Evolutionary conservation across 768 basidiomycete species (phyloP).

Genomic region (Myochromella boudieri): DNA sequence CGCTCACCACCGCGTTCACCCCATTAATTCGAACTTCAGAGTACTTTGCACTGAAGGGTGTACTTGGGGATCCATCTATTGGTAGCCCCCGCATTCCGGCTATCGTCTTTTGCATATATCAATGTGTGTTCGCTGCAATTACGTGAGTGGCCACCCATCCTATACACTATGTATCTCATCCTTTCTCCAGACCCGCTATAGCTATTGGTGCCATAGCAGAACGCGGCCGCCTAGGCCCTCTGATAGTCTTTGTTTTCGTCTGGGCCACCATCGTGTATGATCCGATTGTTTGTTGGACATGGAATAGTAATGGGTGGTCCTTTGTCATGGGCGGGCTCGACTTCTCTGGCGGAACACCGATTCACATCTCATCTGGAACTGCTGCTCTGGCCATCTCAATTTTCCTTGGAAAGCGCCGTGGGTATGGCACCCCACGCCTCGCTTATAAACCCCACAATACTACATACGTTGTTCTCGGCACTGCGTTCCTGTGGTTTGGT

Average conservation of each 20-base stretch:
- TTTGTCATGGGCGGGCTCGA: constrained; percentile 80
- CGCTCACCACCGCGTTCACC: neutral
- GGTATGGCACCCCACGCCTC: constrained; percentile 87
- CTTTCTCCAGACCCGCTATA: constrained; percentile 63
- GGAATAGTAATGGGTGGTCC: constrained; percentile 82
- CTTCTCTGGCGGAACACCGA: constrained; percentile 94
- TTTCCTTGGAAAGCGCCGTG: constrained; percentile 88
- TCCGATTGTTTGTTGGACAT: constrained; percentile 95
- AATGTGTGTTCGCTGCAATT: constrained; percentile 88
- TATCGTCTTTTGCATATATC: constrained; percentile 81
- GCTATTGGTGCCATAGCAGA: constrained; percentile 94
- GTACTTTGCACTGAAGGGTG: constrained; percentile 82
- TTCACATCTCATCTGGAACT: constrained; percentile 92
- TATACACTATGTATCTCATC: neutral
- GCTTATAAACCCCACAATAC: constrained; percentile 95
- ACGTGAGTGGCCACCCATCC: constrained; percentile 67
- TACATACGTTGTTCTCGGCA: constrained; percentile 88
- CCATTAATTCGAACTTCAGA: constrained; percentile 34
- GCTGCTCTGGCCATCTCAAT: constrained; percentile 89
- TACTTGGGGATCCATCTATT: constrained; percentile 72
- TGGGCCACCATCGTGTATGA: constrained; percentile 95
- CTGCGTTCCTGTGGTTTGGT: constrained; percentile 90
- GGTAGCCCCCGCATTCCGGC: constrained; percentile 72
- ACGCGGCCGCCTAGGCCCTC: constrained; percentile 79
- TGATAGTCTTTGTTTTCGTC: constrained; percentile 85